Evolutionary conservation across 208 protist species (phyloP), one percentile per base, ranked within the genome.

Genomic region (Leishmania martiniquensis): DNA sequence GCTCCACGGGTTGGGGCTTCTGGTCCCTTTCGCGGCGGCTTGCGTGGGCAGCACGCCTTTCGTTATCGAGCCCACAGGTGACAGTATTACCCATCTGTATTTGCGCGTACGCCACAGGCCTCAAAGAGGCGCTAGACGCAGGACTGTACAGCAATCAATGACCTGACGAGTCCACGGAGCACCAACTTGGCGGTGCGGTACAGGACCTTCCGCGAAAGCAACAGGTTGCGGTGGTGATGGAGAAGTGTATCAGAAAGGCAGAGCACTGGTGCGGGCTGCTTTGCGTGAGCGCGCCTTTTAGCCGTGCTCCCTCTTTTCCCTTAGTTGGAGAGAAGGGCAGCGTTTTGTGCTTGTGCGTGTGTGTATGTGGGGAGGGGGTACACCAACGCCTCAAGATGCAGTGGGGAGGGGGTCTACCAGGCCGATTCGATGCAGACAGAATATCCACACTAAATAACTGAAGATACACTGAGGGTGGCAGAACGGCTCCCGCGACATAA

Each of bases 81-180:
- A 76, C 69, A 2, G 70, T 15, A 29, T 76, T 81, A 42, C 72
- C 78, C 78, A 77, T 82, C 34, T 68, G 25, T 32, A 6, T 22
- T 10, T 7, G 0, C 67, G 10, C n/a, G 4, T 29, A 49, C 52
- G 1, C 15, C 29, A n/a, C n/a, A 15, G 22, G 34, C 20, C 55
- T 0, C 13, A 52, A 47, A 47, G 67, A 0, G 67, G 42, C 10
- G 47, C 55, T 39, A 47, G 39, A 51, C 34, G 3, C 12, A 25
- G 55, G 25, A 9, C 9, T 66, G 51, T 15, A 67, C 20, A 25
- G 22, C 4, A 60, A 29, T 39, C 9, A 17, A 47, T 4, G 59
- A 32, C 72, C n/a, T 63, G n/a, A 51, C 1, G 34, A 60, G 67
- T 44, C 54, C 37, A n/a, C 55, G 55, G n/a, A 17, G 4, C n/a